These are phyloP conservation scores for Termitomyces sp. DNA, from an alignment of 768 basidiomycete genomes.

Conservation along the genomic window DNA sequence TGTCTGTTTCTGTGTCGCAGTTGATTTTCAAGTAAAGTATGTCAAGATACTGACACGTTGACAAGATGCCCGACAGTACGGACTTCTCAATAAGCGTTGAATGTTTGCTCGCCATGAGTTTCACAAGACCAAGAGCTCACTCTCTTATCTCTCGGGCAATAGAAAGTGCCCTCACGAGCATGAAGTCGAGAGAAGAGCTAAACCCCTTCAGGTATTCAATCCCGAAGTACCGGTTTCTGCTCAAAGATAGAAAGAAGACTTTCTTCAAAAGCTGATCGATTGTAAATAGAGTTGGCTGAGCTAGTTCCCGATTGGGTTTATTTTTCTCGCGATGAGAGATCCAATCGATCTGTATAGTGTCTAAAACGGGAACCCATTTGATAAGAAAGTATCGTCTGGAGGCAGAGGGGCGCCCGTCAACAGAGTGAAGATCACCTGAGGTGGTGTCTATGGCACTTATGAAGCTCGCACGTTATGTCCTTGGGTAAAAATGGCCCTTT, in stretches of 20 bases:
- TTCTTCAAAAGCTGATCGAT: not conserved
- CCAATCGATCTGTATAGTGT: not conserved
- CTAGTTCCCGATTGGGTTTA: not conserved
- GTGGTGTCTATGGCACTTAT: not conserved
- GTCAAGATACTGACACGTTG: slow-evolving; percentile 11
- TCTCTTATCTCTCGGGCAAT: not conserved
- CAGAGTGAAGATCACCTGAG: not conserved
- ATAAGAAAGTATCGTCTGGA: not conserved
- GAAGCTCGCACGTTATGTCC: not conserved
- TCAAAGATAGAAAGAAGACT: not conserved
- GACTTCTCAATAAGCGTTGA: not conserved
- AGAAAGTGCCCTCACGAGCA: not conserved
- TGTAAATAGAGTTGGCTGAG: not conserved
- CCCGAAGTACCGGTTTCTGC: not conserved
- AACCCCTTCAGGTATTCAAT: not conserved
- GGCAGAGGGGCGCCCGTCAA: not conserved
- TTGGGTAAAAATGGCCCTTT: not conserved
- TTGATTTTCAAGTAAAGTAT: slow-evolving; percentile 1
- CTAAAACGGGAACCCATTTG: no score
- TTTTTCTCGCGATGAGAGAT: not conserved
- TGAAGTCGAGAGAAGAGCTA: not conserved
- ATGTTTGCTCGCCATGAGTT: not conserved
- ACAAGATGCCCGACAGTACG: not conserved
- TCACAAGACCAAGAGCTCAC: not conserved
- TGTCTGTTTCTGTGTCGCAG: slow-evolving; percentile 5